Evolutionary conservation across 139 green algal species (phyloP), one percentile per base, ranked within the genome.

Genomic region (Chlorella ohadii): DNA sequence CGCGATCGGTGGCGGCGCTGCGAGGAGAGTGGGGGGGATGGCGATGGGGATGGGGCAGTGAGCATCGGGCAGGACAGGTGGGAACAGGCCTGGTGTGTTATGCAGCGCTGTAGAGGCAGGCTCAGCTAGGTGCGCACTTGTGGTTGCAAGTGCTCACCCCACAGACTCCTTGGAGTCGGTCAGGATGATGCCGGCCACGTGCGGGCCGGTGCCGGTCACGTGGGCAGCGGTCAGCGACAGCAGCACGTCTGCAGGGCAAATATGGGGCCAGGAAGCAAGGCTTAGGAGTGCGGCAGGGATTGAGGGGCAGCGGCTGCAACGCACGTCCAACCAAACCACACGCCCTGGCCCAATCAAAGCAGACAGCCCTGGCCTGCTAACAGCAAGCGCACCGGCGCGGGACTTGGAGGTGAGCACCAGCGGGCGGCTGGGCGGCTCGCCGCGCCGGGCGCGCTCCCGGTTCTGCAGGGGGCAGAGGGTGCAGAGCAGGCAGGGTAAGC

Each of bases 181-280:
- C 0, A 94, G 84, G 68, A 94, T 66, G 11, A 94, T 83, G 20
- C 91, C 92, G 2, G 94, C 89, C 41, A 97, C 79, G 44, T 87
- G 86, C 0, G 93, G 92, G 0, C 92, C 91, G 22, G 70, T 80
- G 36, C 87, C 82, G 33, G 81, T 82, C 57, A 87, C 71, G 86
- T 89, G 79, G 3, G 86, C 88, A 1, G 86, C 87, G 19, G 88
- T 67, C 56, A 91, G 78, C 12, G 57, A 84, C 64, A 88, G 68
- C 57, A 95, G 78, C 39, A 93, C 55, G 74, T 95, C 91, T 83
- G 76, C n/a, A 31, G 59, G 20, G 55, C 22, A 20, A n/a, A 13
- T 44, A 4, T 25, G 16, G n/a, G n/a, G n/a, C n/a, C 16, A 67
- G 51, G 33, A 64, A 51, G 44, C 44, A n/a, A n/a, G n/a, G n/a